Evolutionary conservation across 495 filamentous ascomycete species (phyloP).

Genomic region (Lophiotrema nucula): DNA sequence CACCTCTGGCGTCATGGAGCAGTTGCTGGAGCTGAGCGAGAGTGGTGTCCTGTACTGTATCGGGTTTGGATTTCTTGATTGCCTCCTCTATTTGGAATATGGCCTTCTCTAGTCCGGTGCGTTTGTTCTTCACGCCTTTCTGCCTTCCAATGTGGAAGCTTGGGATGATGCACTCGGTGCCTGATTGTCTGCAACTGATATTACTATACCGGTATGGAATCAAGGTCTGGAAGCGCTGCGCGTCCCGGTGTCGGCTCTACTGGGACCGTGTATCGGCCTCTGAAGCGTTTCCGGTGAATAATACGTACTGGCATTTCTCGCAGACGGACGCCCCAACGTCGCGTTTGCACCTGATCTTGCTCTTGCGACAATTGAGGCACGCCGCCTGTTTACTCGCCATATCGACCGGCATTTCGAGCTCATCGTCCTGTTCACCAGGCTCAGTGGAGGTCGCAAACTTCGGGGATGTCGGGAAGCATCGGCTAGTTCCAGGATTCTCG

Average conservation of each 20-base stretch:
- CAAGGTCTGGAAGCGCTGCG: background rate
- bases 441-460: too few species aligned
- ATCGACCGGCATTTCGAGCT: background rate
- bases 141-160: constrained; percentile 68
- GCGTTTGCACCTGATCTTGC: constrained; percentile 40
- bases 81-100: constrained; percentile 72
- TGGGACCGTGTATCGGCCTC: background rate
- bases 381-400: constrained; percentile 16
- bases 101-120: constrained; percentile 69
- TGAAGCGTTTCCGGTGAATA: background rate
- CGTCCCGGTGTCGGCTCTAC: too few species aligned
- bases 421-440: too few species aligned
- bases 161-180: constrained; percentile 62
- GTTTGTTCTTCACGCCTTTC: constrained; percentile 75
- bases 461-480: too few species aligned
- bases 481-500: too few species aligned
- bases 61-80: constrained; percentile 61
- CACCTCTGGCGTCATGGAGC: constrained; percentile 24
- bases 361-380: constrained; percentile 10
- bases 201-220: too few species aligned
- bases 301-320: constrained; percentile 60
- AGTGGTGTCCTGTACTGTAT: constrained; percentile 45
- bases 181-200: background rate
- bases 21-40: constrained; percentile 28
- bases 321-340: constrained; percentile 51